Conservation (phyloP, 2,329 filamentous ascomycete species). For the Chaetothyriales sp. region DNA sequence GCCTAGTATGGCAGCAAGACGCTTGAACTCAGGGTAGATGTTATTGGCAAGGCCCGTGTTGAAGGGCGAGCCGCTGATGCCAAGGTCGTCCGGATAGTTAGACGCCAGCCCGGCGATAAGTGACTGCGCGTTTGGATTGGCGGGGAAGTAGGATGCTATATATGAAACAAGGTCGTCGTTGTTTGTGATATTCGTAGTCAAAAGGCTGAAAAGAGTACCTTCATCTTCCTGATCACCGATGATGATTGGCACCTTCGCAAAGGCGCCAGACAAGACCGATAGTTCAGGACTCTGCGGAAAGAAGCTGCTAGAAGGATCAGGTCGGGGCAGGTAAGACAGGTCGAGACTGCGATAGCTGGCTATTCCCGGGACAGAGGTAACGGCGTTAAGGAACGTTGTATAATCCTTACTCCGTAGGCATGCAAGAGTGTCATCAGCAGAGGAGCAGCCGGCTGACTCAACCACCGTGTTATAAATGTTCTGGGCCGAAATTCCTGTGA, state of each 20-base stretch:
- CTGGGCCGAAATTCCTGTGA: not conserved
- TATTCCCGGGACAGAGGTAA: conserved; percentile 56
- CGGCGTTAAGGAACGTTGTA: conserved; percentile 42
- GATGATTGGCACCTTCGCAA: conserved; percentile 49
- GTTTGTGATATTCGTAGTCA: conserved; percentile 42
- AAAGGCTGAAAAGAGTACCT: conserved; percentile 57
- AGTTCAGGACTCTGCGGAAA: conserved; percentile 51
- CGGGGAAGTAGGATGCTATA: conserved; percentile 47
- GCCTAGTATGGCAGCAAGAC: conserved; percentile 41
- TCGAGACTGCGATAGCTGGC: conserved; percentile 55
- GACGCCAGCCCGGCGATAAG: conserved; percentile 44
- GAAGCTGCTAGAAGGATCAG: conserved; percentile 43
- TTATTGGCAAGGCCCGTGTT: not conserved
- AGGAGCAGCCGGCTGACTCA: conserved; percentile 44
- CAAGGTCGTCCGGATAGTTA: not conserved
- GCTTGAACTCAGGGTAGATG: conserved; percentile 33
- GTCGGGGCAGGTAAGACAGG: conserved; percentile 60
- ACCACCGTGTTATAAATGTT: conserved; percentile 47
- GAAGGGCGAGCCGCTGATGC: not conserved
- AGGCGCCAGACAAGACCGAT: conserved; percentile 39
- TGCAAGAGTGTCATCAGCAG: conserved; percentile 43
- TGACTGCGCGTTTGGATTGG: conserved; percentile 34
- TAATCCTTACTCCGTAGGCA: conserved; percentile 43
- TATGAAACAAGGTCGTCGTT: conserved; percentile 48
- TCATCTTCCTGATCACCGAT: conserved; percentile 70